Evolutionary conservation across 2,329 filamentous ascomycete genomes (phyloP).

Genomic region (Trichoderma atrobrunneum): DNA sequence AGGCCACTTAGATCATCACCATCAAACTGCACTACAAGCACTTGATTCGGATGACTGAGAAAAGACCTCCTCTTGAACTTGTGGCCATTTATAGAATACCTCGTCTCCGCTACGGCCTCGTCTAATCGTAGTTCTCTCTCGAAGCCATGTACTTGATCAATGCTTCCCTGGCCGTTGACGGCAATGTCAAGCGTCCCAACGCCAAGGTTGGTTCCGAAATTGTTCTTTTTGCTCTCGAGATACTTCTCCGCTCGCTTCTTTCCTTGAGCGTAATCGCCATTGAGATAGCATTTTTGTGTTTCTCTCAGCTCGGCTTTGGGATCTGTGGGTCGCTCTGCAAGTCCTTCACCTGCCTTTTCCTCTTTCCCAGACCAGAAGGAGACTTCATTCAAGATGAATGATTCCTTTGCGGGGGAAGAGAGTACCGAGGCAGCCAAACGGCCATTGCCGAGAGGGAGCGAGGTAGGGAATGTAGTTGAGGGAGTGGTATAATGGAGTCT

Average conservation of each 20-base stretch:
- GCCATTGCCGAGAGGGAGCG: slow-evolving; percentile 16
- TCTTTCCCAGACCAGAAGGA: slow-evolving; percentile 15
- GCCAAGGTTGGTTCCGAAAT: slow-evolving; percentile 18
- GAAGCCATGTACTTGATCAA: neutral
- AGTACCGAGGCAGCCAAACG: slow-evolving; percentile 14
- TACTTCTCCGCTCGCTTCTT: slow-evolving; percentile 15
- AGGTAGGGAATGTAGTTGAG: slow-evolving; percentile 15
- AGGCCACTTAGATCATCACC: neutral
- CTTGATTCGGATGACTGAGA: slow-evolving; percentile 13
- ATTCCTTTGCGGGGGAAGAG: slow-evolving; percentile 10
- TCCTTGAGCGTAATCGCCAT: neutral
- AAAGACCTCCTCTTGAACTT: slow-evolving; percentile 3
- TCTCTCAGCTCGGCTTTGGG: slow-evolving; percentile 18
- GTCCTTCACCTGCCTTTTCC: neutral
- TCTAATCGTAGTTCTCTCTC: slow-evolving; percentile 15
- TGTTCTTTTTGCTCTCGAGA: slow-evolving; percentile 11
- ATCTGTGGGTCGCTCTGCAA: neutral
- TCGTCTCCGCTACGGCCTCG: slow-evolving; percentile 14
- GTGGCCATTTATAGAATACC: neutral
- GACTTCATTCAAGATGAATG: slow-evolving; percentile 16
- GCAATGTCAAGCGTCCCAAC: slow-evolving; percentile 6
- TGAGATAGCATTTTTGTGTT: slow-evolving; percentile 15
- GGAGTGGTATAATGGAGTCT: slow-evolving; percentile 6
- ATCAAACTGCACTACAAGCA: slow-evolving; percentile 10
- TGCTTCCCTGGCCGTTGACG: neutral